Evolutionary conservation across 2,329 filamentous ascomycete species (phyloP), one percentile per base, ranked within the genome.

Genomic region (Fusarium sp.): DNA sequence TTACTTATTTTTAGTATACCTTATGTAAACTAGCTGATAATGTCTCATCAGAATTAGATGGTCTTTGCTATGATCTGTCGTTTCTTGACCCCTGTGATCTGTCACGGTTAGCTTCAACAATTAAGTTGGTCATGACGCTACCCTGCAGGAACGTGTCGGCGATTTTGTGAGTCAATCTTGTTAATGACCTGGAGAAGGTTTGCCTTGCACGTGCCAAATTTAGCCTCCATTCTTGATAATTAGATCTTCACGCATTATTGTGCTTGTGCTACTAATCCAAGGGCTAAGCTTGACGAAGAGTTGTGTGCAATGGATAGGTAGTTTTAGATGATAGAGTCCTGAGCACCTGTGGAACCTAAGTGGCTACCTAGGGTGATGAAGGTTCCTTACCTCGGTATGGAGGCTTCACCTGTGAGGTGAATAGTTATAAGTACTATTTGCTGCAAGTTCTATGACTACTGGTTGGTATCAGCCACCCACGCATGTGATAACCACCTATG

Each of bases 81-180:
- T 45, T 45, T 45, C 42, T 45, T 14, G 42, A 45, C 42, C 42
- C 42, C 42, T 45, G 38, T 20, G 62, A 13, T 20, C n/a, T 42
- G 20, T 45, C 40, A 10, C 10, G 9, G 60, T 63, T 70, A 67
- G 62, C 61, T 69, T 70, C 45, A 62, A 20, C 59, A 27, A 59
- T 69, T 69, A 29, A 72, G 72, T 74, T 74, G 67, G 35, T 13
- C 62, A 67, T 73, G 69, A 75, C 69, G 72, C 72, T 75, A 73
- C 61, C 47, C 59, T 72, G 56, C 65, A 75, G 69, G 52, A 40
- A 66, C 62, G 37, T 45, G 20, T 29, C 59, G 38, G 37, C 35
- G 52, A 34, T 35, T 62, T 31, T 27, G 13, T 35, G n/a, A 54
- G 59, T 56, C 24, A 61, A 52, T n/a, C 29, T 37, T 38, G 18